Conservation (phyloP, 2,329 filamentous ascomycete species). For the Xylaria arbuscula region DNA sequence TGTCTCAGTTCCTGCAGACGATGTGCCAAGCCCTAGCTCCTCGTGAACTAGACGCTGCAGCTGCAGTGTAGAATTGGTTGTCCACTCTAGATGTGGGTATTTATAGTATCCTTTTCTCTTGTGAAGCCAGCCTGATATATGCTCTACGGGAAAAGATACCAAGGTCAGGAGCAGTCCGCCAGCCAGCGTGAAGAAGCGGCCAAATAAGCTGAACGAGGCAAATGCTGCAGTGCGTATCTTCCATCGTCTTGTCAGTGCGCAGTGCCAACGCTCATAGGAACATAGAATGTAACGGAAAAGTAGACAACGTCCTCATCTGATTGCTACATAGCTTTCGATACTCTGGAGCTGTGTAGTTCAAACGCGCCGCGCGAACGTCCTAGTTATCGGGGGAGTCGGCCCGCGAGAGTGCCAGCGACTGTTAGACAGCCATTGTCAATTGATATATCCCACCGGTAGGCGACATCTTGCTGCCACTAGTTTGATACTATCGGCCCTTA, state of each 20-base stretch:
- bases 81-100: slow-evolving; percentile 42
- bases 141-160: slow-evolving; percentile 15
- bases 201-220: slow-evolving; percentile 44
- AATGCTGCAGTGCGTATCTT: slow-evolving; percentile 42
- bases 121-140: slow-evolving; percentile 31
- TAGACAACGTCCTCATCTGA: slow-evolving; percentile 3
- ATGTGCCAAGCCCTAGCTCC: slow-evolving; percentile 5
- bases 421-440: background rate
- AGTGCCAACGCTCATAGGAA: background rate
- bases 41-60: slow-evolving; percentile 21
- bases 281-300: background rate
- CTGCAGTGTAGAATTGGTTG: slow-evolving; percentile 40
- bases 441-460: slow-evolving; percentile 10
- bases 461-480: slow-evolving; percentile 4
- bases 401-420: background rate
- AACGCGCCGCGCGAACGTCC: background rate
- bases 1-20: background rate
- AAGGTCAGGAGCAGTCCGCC: slow-evolving; percentile 37
- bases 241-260: slow-evolving; percentile 23
- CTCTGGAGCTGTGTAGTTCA: background rate
- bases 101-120: slow-evolving; percentile 13
- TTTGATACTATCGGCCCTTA: background rate
- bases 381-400: slow-evolving; percentile 1
- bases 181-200: slow-evolving; percentile 38
- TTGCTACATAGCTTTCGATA: slow-evolving; percentile 10